Base-by-base conservation (phyloP, 495 filamentous ascomycete genomes). In the Penicillium dipodomyicola region DNA sequence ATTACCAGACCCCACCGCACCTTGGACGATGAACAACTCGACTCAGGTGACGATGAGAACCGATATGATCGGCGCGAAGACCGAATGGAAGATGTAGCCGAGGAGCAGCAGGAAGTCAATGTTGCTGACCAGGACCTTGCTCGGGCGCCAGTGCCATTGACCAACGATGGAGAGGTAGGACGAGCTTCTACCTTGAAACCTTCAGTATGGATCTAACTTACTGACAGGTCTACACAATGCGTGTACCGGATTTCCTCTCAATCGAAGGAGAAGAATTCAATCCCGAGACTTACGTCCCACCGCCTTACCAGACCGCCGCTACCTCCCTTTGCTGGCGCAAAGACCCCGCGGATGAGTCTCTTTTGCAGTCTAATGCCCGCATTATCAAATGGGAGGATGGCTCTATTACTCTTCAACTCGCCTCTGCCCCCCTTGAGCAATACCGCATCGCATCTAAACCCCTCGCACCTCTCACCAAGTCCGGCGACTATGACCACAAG, bases 331-430 rank as follows among this genome's bases (percentile, higher is more conserved):
- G 86, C 63, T 88, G 87, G 84, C 82, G 88, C 49, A 80, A 81
- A 59, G 82, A 86, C 42, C 86, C 86, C n/a, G 78, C 76, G 11
- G 73, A 88, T 54, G 77, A 80, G 7, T 62, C 68, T 12, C 68
- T 81, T 35, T 73, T 91, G 11, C 82, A 88, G 63, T 92, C 88
- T 35, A 94, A 94, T 67, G 81, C 90, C 6, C 83, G 87, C 44
- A 75, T 93, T 27, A 82, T 91, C 54, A 83, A 81, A 57, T 96
- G 91, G 91, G 88, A 87, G 56, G 90, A 96, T 64, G 90, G 90
- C 37, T 91, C 88, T 6, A 70, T 91, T 27, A 96, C 92, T 15
- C 77, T 97, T 10, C 87, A 91, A 64, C 74, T 90, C 33, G 87
- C 84, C 22, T 84, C 82, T 0, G 78, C 85, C 7, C 88, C 92